Percentiles rank a stretch among this genome's conserved stretches.
Evolutionary conservation across 2,329 filamentous ascomycete species (phyloP).

Genomic region (Trichoderma asperellum): DNA sequence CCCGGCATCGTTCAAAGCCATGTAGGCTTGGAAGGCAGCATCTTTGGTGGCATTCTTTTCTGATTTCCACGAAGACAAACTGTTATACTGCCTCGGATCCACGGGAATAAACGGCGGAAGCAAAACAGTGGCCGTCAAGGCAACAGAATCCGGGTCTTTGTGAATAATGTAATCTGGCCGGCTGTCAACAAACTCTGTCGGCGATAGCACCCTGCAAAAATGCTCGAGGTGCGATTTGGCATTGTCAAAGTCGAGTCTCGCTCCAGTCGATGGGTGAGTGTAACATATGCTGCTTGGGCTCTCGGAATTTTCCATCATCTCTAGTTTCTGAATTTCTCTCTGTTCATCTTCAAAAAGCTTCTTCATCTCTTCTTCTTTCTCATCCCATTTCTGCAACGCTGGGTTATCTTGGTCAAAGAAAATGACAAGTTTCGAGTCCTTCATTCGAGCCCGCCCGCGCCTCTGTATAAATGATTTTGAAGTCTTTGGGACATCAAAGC

Average conservation of each 20-base stretch:
- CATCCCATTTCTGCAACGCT: slow-evolving; percentile 58
- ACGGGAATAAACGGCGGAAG: slow-evolving; percentile 72
- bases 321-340: slow-evolving; percentile 52
- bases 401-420: slow-evolving; percentile 43
- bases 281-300: slow-evolving; percentile 38
- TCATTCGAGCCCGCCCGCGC: slow-evolving; percentile 57
- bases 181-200: slow-evolving; percentile 62
- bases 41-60: slow-evolving; percentile 77
- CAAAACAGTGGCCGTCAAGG: slow-evolving; percentile 63
- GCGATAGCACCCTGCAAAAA: slow-evolving; percentile 70
- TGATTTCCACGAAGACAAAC: slow-evolving; percentile 62
- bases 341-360: slow-evolving; percentile 67
- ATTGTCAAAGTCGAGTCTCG: slow-evolving; percentile 71
- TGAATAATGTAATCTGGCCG: slow-evolving; percentile 69
- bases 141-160: slow-evolving; percentile 37
- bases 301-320: slow-evolving; percentile 52
- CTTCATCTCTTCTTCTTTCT: slow-evolving; percentile 75
- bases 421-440: slow-evolving; percentile 54
- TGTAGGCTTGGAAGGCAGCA: slow-evolving; percentile 80
- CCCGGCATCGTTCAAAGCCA: slow-evolving; percentile 67
- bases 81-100: slow-evolving; percentile 37
- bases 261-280: slow-evolving; percentile 53
- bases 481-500: slow-evolving; percentile 55
- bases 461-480: slow-evolving; percentile 64
- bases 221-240: slow-evolving; percentile 78